These are phyloP conservation scores for Paecilomyces dactylethromorphus DNA, from an alignment of 2,329 filamentous ascomycete species.

Conservation along the genomic window DNA sequence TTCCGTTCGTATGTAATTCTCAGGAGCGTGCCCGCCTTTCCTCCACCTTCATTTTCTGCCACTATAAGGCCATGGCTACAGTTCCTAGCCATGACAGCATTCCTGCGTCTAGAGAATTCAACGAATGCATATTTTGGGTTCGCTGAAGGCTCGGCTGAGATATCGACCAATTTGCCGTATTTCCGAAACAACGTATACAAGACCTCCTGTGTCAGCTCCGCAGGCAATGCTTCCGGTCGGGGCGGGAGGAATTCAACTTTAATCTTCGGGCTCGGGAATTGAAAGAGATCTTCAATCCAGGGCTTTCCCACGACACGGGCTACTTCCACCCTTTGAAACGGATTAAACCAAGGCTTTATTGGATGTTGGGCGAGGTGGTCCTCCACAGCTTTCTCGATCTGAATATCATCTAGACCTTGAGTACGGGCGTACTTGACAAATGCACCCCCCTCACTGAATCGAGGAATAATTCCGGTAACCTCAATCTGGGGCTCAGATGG, in stretches of 20 bases:
- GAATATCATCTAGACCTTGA: conserved; percentile 38
- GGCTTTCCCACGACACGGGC: conserved; percentile 75
- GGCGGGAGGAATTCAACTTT: conserved; percentile 79
- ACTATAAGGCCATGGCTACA: conserved; percentile 83
- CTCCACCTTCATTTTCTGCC: conserved; percentile 61
- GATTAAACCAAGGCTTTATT: conserved; percentile 85
- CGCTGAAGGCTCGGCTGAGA: conserved; percentile 79
- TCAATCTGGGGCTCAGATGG: conserved; percentile 58
- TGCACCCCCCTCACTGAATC: conserved; percentile 84
- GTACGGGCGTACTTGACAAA: conserved; percentile 77
- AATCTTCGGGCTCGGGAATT: conserved; percentile 68
- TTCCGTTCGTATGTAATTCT: conserved; percentile 78
- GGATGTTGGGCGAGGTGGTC: conserved; percentile 61
- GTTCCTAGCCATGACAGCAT: conserved; percentile 82
- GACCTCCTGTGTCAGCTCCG: conserved; percentile 78
- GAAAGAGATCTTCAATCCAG: conserved; percentile 89
- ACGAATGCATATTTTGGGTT: conserved; percentile 73
- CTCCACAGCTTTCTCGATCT: conserved; percentile 56
- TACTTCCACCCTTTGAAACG: conserved; percentile 63
- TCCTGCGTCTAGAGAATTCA: conserved; percentile 66
- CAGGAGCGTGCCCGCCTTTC: conserved; percentile 67
- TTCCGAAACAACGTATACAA: conserved; percentile 80
- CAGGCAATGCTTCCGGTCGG: conserved; percentile 61
- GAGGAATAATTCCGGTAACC: conserved; percentile 74
- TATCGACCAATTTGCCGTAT: conserved; percentile 87